Evolutionary conservation across 2,329 filamentous ascomycete genomes (phyloP).

Genomic region (Penicillium sumatraense): DNA sequence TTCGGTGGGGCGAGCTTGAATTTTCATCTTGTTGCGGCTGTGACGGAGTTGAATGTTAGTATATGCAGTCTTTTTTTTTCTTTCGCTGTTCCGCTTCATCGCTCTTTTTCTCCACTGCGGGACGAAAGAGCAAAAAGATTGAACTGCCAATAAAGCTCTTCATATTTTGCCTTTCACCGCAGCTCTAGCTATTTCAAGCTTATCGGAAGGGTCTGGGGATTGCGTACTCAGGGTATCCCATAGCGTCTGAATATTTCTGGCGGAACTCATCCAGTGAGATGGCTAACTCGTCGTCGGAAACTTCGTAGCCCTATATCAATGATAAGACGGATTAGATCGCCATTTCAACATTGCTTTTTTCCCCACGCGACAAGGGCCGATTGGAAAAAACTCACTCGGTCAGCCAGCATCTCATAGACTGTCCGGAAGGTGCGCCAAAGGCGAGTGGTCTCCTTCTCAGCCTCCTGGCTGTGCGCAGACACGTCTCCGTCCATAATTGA

Average conservation of each 20-base stretch:
- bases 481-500: slow-evolving; percentile 47
- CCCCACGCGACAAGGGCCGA: not conserved
- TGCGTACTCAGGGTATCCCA: slow-evolving; percentile 76
- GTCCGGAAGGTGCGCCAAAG: slow-evolving; percentile 96
- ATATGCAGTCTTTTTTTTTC: slow-evolving; percentile 4
- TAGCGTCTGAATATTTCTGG: slow-evolving; percentile 69
- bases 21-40: slow-evolving; percentile 82
- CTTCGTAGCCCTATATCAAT: slow-evolving; percentile 78
- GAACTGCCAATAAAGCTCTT: not conserved
- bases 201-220: not conserved
- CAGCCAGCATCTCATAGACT: slow-evolving; percentile 90
- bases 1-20: slow-evolving; percentile 82
- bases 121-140: no score
- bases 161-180: not conserved
- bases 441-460: slow-evolving; percentile 58
- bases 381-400: slow-evolving; percentile 67
- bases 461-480: slow-evolving; percentile 40
- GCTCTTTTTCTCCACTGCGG: not conserved
- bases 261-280: slow-evolving; percentile 85
- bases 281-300: slow-evolving; percentile 85
- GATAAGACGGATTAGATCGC: slow-evolving; percentile 25
- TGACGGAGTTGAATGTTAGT: slow-evolving; percentile 11
- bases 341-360: not conserved
- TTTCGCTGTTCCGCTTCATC: not conserved
- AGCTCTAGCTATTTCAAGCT: not conserved